Conservation (phyloP, 352 stramenopile species). For the Phytophthora cactorum region DNA sequence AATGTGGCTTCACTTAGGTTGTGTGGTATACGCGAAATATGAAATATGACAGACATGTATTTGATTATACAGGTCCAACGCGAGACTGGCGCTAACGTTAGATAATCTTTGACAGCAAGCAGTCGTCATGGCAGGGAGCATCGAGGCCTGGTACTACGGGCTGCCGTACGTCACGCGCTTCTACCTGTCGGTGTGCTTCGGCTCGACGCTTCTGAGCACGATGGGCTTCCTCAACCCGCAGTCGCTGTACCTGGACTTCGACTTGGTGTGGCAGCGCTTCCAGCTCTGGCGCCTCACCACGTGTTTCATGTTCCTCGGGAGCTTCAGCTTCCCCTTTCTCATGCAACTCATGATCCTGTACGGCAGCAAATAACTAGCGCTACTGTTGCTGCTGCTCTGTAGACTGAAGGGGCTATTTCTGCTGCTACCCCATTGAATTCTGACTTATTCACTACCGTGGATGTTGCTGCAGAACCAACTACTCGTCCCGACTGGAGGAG, state of each 20-base stretch:
- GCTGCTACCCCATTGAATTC: background rate
- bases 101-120: slow-evolving; percentile 2
- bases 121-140: slow-evolving; percentile 66
- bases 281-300: slow-evolving; percentile 90
- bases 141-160: slow-evolving; percentile 86
- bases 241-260: slow-evolving; percentile 87
- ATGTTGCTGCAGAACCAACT: slow-evolving; percentile 64
- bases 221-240: slow-evolving; percentile 83
- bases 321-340: slow-evolving; percentile 90
- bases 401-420: too few relatives aligned
- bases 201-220: slow-evolving; percentile 80
- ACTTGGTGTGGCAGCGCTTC: slow-evolving; percentile 87
- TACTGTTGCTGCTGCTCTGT: background rate
- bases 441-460: slow-evolving; percentile 12
- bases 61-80: background rate
- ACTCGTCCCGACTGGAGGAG: slow-evolving; percentile 83
- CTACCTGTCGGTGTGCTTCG: slow-evolving; percentile 86
- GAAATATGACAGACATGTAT: background rate
- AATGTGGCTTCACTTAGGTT: slow-evolving; percentile 6
- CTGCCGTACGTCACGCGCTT: slow-evolving; percentile 88
- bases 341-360: slow-evolving; percentile 93
- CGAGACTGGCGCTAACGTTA: background rate
- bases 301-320: slow-evolving; percentile 89
- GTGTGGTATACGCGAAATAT: background rate
- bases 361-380: slow-evolving; percentile 10